Base-by-base conservation (phyloP, 1,139 yeast genomes). In the Zygotorulaspora mrakii region DNA sequence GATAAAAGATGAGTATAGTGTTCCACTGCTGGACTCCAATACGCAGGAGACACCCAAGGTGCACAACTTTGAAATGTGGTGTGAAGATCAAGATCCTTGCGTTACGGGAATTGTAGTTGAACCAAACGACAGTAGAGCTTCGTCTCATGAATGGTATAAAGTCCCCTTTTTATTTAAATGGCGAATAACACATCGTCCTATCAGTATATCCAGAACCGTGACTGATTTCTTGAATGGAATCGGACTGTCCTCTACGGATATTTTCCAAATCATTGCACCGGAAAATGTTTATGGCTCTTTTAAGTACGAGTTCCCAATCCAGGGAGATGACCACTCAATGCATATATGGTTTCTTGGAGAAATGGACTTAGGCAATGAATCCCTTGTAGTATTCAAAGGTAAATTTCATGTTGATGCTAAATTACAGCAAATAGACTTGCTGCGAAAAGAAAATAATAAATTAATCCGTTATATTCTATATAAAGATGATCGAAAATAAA, bases 321-420 rank as follows among this genome's bases (percentile, higher is more conserved):
- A 39, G 25, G 54, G 53, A 16, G 53, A 53, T 25, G 50, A 51
- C 22, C 56, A 53, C 37, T 37, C 57, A 5, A 47, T 54, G 48
- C 58, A 57, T 37, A 42, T 61, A 12, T 59, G 59, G 53, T 59
- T 61, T 33, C 33, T 51, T 16, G 63, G 63, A 6, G 60, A 59
- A 39, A 46, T 61, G 35, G 43, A 46, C 16, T 28, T 61, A 21
- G 48, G 48, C 18, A 40, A 47, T 10, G 50, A 53, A 20, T 47
- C 59, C 1, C 21, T 43, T 24, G 43, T 60, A 16, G 49, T 54
- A 10, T 61, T 50, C 45, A 52, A 50, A 33, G 65, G 64, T 6
- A 52, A 53, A 26, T 59, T 49, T 36, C 62, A 59, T 35, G 54
- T 58, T 12, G 59, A 57, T 39, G 55, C 54, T 16, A 50, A 50